Conservation (phyloP, 306 rosid genomes). For the Corylus avellana region DNA sequence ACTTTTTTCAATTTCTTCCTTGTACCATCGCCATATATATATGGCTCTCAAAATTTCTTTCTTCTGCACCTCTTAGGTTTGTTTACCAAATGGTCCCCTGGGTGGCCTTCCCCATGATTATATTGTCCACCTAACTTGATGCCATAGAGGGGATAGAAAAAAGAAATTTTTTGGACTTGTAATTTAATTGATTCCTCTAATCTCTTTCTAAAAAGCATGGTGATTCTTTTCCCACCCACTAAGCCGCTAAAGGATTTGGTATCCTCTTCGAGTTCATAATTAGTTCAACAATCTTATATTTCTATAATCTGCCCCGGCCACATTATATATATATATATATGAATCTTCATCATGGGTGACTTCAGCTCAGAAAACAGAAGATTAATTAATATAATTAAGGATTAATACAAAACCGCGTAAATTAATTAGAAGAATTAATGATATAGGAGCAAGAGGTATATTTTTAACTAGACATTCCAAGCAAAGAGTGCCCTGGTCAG, state of each 20-base stretch:
- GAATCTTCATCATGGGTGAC: slow-evolving; percentile 7
- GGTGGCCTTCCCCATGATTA: neutral
- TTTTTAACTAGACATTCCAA: slow-evolving; percentile 32
- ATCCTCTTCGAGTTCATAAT: slow-evolving; percentile 37
- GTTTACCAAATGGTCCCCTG: neutral
- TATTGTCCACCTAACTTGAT: neutral
- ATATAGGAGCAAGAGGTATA: slow-evolving; percentile 6
- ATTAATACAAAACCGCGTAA: slow-evolving; percentile 38
- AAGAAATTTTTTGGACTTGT: neutral
- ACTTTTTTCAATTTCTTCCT: neutral
- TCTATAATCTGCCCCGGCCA: slow-evolving; percentile 1
- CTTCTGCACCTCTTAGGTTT: neutral
- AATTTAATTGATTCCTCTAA: slow-evolving; percentile 25
- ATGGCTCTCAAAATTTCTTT: neutral
- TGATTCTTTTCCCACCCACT: slow-evolving; percentile 45
- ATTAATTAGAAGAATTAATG: slow-evolving; percentile 27
- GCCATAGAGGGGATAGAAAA: neutral
- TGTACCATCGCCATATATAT: neutral
- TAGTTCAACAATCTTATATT: slow-evolving; percentile 12
- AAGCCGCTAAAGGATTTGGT: slow-evolving; percentile 29
- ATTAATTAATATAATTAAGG: slow-evolving; percentile 16
- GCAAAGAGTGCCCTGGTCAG: slow-evolving; percentile 38
- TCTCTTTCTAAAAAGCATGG: slow-evolving; percentile 27
- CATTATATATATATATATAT: neutral
- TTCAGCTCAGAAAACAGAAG: slow-evolving; percentile 4